Evolutionary conservation across 371 early-diverging fungal species (phyloP), one percentile per base, ranked within the genome.

Genomic region (Rhizopus stolonifer): DNA sequence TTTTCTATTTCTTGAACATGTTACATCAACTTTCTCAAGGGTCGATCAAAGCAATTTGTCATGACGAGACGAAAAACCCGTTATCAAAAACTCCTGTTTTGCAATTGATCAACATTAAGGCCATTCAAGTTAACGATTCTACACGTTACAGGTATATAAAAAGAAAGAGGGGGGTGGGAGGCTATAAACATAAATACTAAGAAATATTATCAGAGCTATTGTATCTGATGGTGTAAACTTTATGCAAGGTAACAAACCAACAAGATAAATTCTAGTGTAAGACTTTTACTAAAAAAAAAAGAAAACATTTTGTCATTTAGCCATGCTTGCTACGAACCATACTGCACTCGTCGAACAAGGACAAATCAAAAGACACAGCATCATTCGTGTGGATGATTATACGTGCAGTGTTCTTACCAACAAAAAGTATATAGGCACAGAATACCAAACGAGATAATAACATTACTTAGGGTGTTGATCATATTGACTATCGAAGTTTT

Each of bases 201-300:
- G n/a, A n/a, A n/a, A n/a, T n/a, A n/a, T n/a, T n/a, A n/a, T n/a
- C n/a, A 86, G 88, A 67, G 60, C 84, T 18, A 77, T 91, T 11
- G 60, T 91, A 24, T 87, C 87, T 14, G 91, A 89, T 68, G 89
- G 91, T 47, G 58, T 43, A 13, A 50, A 80, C 60, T 80, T 72
- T 25, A 79, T 86, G 75, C 87, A 89, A 69, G 85, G 87, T 88
- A 61, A 43, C 21, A 13, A 29, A 15, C 31, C 31, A 33, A 7
- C n/a, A 3, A 18, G 21, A 10, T 40, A 24, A 1, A 8, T 19
- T 33, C 3, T 26, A 21, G 1, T 21, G n/a, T 22, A 42, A 1
- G 15, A 22, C 19, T 32, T 14, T 17, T 44, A 6, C 21, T n/a
- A n/a, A n/a, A n/a, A n/a, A n/a, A n/a, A n/a, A n/a, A n/a, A n/a